These are phyloP conservation scores for Suhomyces kilbournensis DNA, from an alignment of 805 yeast genomes.

Conservation along the genomic window DNA sequence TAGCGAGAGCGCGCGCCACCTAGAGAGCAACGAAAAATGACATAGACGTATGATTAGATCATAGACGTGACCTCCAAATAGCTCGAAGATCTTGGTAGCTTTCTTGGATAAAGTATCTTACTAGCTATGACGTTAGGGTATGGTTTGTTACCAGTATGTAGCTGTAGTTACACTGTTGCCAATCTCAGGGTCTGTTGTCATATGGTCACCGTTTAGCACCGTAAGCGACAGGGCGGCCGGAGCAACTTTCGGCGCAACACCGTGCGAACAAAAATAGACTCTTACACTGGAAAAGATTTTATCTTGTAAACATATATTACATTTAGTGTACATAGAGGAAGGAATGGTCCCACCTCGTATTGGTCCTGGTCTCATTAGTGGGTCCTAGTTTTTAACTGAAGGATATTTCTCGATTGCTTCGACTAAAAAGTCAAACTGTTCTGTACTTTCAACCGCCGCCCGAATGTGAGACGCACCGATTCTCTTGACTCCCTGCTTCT, in stretches of 20 bases:
- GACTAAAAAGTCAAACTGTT: constrained; percentile 88
- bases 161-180: no score
- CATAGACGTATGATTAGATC: background rate
- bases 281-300: no score
- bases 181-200: background rate
- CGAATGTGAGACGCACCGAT: constrained; percentile 81
- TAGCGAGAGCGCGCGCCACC: background rate
- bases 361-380: constrained; percentile 1
- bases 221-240: background rate
- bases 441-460: constrained; percentile 78
- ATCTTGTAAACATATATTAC: background rate
- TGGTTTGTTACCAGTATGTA: no score
- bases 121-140: no score
- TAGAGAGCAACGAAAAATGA: background rate
- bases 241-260: background rate
- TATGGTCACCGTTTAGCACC: background rate
- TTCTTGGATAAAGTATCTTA: no score
- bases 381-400: constrained; percentile 30
- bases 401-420: constrained; percentile 68
- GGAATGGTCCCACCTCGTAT: background rate
- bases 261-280: background rate
- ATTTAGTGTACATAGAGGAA: background rate
- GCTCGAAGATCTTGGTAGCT: no score
- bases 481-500: constrained; percentile 68
- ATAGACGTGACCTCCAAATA: background rate